phyloP scores from a whole-genome alignment of 306 rosid species.

The Malus asiatica region DNA sequence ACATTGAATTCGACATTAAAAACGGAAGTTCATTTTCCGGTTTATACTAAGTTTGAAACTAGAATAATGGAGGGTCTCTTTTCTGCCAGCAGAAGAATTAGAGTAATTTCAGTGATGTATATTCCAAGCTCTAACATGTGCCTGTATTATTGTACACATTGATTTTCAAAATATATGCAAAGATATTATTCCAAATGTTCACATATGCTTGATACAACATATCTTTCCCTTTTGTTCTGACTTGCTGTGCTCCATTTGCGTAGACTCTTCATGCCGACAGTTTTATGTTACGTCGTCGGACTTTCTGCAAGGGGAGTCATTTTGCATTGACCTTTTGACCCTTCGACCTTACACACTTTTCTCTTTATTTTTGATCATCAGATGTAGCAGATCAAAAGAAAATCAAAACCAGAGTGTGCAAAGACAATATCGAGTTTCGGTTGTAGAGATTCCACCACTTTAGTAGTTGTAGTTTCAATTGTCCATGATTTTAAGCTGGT shows the following conservation, averaged over 20 bases:
- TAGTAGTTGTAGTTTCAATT: too few relatives aligned
- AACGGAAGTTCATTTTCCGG: conserved; percentile 22
- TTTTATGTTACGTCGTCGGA: too few relatives aligned
- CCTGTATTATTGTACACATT: neutral
- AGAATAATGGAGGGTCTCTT: conserved; percentile 29
- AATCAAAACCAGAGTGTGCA: too few relatives aligned
- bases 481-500: too few relatives aligned
- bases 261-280: neutral
- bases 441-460: too few relatives aligned
- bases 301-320: neutral
- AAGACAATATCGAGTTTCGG: too few relatives aligned
- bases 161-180: neutral
- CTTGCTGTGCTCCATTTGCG: neutral
- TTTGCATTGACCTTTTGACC: too few relatives aligned
- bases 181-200: neutral
- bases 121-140: neutral
- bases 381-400: too few relatives aligned
- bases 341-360: too few relatives aligned
- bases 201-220: neutral
- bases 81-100: neutral
- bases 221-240: neutral
- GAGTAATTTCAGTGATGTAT: neutral
- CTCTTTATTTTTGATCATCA: too few relatives aligned
- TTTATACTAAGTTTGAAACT: conserved; percentile 21
- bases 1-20: conserved; percentile 8